Conservation (phyloP, 805 yeast genomes). For the Yarrowia divulgata region DNA sequence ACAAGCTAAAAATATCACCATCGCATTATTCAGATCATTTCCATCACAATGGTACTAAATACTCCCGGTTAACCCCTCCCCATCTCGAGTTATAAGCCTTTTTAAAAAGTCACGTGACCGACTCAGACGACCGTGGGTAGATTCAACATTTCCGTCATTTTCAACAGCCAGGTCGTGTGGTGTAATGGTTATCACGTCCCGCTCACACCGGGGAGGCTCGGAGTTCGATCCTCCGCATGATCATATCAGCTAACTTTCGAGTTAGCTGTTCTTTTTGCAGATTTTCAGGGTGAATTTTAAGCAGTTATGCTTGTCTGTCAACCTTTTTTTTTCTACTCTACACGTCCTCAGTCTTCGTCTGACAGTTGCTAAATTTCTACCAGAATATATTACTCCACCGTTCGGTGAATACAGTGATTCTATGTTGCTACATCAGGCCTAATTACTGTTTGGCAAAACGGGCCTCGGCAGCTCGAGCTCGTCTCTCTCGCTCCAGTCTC, state of each 20-base stretch:
- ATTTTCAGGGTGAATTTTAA: too few species aligned
- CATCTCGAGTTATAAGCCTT: background rate
- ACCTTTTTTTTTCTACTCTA: background rate
- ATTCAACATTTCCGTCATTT: background rate
- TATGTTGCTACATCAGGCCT: background rate
- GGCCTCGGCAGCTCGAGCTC: slow-evolving; percentile 97
- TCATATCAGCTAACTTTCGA: background rate
- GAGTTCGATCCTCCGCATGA: slow-evolving; percentile 42
- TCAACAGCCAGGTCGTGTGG: slow-evolving; percentile 33
- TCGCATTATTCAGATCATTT: background rate
- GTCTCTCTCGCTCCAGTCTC: slow-evolving; percentile 87
- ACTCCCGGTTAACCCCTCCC: background rate
- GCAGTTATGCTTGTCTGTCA: too few species aligned
- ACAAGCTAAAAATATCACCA: too few species aligned
- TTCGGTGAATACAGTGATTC: background rate
- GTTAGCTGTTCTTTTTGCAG: too few species aligned
- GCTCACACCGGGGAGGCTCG: slow-evolving; percentile 42
- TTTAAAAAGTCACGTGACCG: background rate
- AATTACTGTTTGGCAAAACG: slow-evolving; percentile 58
- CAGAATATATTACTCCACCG: background rate
- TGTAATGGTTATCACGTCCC: slow-evolving; percentile 41
- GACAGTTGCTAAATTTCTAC: too few species aligned
- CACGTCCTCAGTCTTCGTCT: background rate
- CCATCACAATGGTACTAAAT: background rate
- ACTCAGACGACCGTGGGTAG: background rate